Evolutionary conservation across 495 filamentous ascomycete genomes (phyloP).

Genomic region (Penicillium canariense): DNA sequence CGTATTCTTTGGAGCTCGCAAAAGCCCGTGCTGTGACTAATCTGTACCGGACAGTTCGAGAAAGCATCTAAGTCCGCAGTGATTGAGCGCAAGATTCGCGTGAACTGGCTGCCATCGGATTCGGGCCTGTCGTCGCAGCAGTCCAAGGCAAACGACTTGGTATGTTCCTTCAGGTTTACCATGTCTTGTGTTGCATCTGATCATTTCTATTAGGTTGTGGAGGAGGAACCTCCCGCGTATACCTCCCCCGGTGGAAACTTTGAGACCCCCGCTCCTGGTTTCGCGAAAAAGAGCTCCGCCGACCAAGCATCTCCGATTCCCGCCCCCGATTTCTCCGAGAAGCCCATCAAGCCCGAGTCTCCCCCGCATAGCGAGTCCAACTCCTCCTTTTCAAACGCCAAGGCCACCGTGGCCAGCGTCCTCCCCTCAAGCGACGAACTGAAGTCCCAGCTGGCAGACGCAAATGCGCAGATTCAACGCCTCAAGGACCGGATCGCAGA

Average conservation of each 20-base stretch:
- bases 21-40: constrained; percentile 15
- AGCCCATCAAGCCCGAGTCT: constrained; percentile 35
- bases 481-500: constrained; percentile 69
- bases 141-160: constrained; percentile 45
- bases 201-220: constrained; percentile 15
- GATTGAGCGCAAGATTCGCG: constrained; percentile 95
- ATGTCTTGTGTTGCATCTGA: constrained; percentile 8
- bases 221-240: constrained; percentile 56
- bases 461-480: constrained; percentile 67
- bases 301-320: constrained; percentile 38
- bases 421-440: constrained; percentile 60
- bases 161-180: constrained; percentile 22
- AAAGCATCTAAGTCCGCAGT: constrained; percentile 72
- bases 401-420: constrained; percentile 44
- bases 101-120: constrained; percentile 70
- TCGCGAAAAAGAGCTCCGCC: constrained; percentile 29
- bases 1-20: constrained; percentile 24
- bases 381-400: constrained; percentile 22
- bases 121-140: constrained; percentile 33
- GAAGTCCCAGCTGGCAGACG: constrained; percentile 69
- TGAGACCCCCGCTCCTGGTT: constrained; percentile 48
- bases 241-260: constrained; percentile 53
- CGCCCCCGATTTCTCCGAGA: constrained; percentile 44
- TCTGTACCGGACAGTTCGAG: constrained; percentile 51
- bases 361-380: constrained; percentile 24